Percentiles rank a stretch among this genome's conserved stretches.
Evolutionary conservation across 73 alveolate species (phyloP).

Genomic region (Paramecium octaurelia): DNA sequence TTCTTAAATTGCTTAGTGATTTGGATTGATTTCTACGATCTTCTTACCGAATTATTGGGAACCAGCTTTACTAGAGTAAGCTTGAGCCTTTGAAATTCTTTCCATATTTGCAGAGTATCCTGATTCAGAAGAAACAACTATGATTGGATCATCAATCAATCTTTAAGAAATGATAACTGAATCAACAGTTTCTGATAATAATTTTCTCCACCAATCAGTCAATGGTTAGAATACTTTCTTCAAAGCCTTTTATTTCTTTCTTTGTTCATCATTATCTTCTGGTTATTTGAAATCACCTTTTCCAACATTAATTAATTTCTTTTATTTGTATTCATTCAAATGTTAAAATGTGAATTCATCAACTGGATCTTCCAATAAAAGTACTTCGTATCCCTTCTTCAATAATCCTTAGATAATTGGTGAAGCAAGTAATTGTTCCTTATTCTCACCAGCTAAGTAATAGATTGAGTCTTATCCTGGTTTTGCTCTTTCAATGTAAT

Average conservation of each 20-base stretch:
- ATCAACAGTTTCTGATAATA: constrained; percentile 83
- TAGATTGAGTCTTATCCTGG: constrained; percentile 97
- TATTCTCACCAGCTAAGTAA: constrained; percentile 97
- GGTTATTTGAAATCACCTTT: constrained; percentile 92
- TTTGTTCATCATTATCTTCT: constrained; percentile 80
- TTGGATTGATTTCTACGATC: constrained; percentile 95
- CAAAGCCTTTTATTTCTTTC: constrained; percentile 86
- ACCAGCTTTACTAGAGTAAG: constrained; percentile 88
- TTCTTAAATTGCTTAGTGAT: constrained; percentile 94
- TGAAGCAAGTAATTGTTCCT: constrained; percentile 86
- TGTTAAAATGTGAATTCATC: constrained; percentile 97
- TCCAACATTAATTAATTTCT: constrained; percentile 92
- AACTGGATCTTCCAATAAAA: constrained; percentile 95
- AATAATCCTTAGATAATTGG: constrained; percentile 95
- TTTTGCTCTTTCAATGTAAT: constrained; percentile 95
- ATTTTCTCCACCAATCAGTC: constrained; percentile 95
- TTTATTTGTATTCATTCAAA: constrained; percentile 89
- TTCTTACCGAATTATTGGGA: constrained; percentile 81
- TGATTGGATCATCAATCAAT: constrained; percentile 89
- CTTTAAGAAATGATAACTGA: constrained; percentile 85
- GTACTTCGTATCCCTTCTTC: constrained; percentile 92
- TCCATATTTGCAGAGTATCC: constrained; percentile 98
- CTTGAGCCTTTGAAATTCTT: constrained; percentile 96
- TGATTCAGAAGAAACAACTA: constrained; percentile 88
- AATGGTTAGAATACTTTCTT: constrained; percentile 94